phyloP scores from a whole-genome alignment of 2,329 filamentous ascomycete genomes.

The Camillea tinctor region DNA sequence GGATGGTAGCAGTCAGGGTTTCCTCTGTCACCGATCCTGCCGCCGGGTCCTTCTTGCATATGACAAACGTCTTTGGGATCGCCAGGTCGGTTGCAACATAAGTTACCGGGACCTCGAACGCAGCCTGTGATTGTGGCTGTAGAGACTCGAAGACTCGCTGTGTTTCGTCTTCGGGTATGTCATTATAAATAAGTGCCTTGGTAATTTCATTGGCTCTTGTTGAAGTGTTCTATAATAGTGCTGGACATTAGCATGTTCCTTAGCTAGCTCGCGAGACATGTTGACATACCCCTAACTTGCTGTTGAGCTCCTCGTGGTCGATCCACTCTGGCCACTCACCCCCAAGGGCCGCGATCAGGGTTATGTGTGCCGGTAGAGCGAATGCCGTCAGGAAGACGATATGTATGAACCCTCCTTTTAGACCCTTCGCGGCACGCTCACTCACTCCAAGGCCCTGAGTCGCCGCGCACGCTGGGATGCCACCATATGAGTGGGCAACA shows the following conservation, averaged over 20 bases:
- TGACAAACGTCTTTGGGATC: neutral
- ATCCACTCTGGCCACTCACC: neutral
- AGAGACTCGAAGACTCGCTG: neutral
- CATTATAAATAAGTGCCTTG: neutral
- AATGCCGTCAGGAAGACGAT: conserved; percentile 30
- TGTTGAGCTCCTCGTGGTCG: neutral
- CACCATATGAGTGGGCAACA: conserved; percentile 5
- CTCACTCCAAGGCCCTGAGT: conserved; percentile 24
- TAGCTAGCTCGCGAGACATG: neutral
- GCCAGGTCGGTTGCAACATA: neutral
- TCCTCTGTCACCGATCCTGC: neutral
- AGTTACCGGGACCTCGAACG: neutral
- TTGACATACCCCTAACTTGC: neutral
- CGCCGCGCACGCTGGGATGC: conserved; percentile 1
- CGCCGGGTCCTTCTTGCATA: neutral
- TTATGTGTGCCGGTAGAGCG: conserved; percentile 19
- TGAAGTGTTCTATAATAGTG: neutral
- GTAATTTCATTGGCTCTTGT: neutral
- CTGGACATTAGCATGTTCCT: neutral
- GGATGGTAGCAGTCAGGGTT: neutral
- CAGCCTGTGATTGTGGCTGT: neutral
- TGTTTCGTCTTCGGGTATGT: neutral
- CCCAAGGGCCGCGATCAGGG: neutral
- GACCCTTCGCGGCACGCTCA: conserved; percentile 23
- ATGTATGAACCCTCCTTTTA: conserved; percentile 29